phyloP scores from a whole-genome alignment of 2,329 filamentous ascomycete genomes.

The Sclerotinia minor region DNA sequence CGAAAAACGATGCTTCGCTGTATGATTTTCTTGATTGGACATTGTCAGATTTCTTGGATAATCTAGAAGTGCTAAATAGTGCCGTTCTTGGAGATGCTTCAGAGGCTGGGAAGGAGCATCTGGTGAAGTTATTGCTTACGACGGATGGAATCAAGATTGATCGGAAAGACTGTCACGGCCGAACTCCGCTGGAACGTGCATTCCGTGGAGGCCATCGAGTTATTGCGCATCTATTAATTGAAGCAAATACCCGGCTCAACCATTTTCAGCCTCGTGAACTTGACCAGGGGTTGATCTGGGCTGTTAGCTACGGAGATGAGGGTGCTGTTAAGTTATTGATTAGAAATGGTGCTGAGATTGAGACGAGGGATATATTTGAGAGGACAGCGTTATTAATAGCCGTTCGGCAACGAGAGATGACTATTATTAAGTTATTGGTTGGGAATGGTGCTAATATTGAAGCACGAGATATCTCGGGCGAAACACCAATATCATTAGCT shows the following conservation, averaged over 20 bases:
- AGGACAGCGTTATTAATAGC: not conserved
- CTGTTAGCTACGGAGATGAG: not conserved
- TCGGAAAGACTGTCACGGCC: conserved; percentile 19
- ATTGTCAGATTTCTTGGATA: not conserved
- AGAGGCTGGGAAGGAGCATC: not conserved
- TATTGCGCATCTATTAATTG: conserved; percentile 14
- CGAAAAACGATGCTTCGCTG: not conserved
- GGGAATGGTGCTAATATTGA: not conserved
- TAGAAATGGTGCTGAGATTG: not conserved
- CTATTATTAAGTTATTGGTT: not conserved
- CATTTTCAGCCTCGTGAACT: no score
- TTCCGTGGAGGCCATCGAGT: not conserved
- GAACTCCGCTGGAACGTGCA: conserved; percentile 18
- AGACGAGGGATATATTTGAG: not conserved
- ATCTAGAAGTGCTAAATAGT: conserved; percentile 3
- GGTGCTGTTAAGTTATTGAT: not conserved
- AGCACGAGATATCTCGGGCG: fast-evolving
- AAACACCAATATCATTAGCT: not conserved
- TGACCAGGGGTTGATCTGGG: not conserved
- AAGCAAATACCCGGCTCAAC: not conserved
- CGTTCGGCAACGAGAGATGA: fast-evolving
- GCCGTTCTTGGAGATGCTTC: not conserved
- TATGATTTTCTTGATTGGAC: conserved; percentile 14
- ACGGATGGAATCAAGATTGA: conserved; percentile 24
- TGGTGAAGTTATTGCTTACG: conserved; percentile 7